phyloP scores from a whole-genome alignment of 2,329 filamentous ascomycete species.

The Paracamarosporium sp. region DNA sequence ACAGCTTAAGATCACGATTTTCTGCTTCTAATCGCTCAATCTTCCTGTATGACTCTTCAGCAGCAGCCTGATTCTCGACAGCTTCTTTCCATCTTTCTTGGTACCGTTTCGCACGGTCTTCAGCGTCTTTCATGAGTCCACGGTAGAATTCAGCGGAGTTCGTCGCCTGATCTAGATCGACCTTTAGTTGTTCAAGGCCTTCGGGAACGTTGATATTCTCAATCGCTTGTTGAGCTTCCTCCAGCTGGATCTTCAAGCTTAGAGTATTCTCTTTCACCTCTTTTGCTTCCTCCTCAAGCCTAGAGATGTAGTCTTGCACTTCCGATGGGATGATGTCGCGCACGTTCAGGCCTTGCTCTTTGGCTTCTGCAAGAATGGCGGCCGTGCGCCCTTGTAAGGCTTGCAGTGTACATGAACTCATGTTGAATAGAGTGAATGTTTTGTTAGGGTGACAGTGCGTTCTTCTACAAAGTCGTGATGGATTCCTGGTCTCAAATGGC shows the following conservation, averaged over 20 bases:
- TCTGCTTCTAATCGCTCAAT: constrained; percentile 5
- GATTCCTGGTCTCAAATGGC: too few species aligned
- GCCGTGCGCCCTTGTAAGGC: neutral
- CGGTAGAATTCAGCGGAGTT: neutral
- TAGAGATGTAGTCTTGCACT: neutral
- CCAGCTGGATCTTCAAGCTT: neutral
- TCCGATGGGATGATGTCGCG: neutral
- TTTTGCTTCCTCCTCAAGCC: neutral
- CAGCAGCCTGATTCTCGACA: neutral
- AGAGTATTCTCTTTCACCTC: neutral
- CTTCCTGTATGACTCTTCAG: neutral
- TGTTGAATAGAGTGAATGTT: neutral
- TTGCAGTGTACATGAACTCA: neutral
- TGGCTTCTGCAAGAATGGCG: neutral
- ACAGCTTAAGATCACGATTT: neutral
- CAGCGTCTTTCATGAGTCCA: neutral
- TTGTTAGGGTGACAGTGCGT: too few species aligned
- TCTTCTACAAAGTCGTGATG: too few species aligned
- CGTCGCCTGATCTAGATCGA: neutral
- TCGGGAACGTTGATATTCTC: neutral
- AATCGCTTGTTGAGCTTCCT: constrained; percentile 1
- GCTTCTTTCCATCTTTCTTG: constrained; percentile 4
- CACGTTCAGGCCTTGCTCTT: neutral
- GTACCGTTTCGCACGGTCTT: constrained; percentile 1
- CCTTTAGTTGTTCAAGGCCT: neutral